Evolutionary conservation across 495 filamentous ascomycete genomes (phyloP).

Genomic region (Tuber microsphaerosporum): DNA sequence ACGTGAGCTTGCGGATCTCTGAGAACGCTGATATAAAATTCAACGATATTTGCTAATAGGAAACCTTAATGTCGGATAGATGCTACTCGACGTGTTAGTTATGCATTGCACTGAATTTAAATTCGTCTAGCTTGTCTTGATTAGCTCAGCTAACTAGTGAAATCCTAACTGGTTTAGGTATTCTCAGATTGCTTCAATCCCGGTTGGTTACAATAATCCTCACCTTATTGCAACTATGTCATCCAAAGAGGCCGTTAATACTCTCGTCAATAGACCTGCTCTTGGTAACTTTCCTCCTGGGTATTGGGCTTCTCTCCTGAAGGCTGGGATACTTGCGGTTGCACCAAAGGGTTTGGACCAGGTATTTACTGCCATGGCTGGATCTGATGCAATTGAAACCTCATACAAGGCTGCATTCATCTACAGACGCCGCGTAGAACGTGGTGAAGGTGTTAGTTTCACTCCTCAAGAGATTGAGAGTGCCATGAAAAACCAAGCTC

Average conservation of each 20-base stretch:
- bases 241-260: conserved; percentile 70
- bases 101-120: conserved; percentile 7
- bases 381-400: conserved; percentile 97
- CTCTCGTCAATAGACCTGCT: conserved; percentile 88
- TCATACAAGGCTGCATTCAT: conserved; percentile 99
- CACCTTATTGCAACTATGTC: conserved; percentile 61
- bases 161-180: conserved; percentile 51
- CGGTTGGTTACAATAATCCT: conserved; percentile 94
- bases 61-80: conserved; percentile 43
- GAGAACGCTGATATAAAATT: conserved; percentile 7
- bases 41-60: conserved; percentile 45
- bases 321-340: conserved; percentile 78
- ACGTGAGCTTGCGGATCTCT: conserved; percentile 45
- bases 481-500: conserved; percentile 77
- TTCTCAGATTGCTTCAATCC: conserved; percentile 95
- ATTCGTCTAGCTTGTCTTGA: background rate
- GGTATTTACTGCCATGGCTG: conserved; percentile 93
- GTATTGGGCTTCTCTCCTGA: conserved; percentile 79
- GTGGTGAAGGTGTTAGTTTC: conserved; percentile 81
- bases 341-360: conserved; percentile 88
- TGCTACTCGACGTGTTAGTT: conserved; percentile 67
- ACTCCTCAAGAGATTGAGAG: conserved; percentile 68
- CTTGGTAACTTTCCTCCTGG: conserved; percentile 91
- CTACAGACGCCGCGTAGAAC: conserved; percentile 82
- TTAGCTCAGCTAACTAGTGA: conserved; percentile 5